Base-by-base conservation (phyloP, 2,329 filamentous ascomycete genomes). In the Nigrospora osmanthi region DNA sequence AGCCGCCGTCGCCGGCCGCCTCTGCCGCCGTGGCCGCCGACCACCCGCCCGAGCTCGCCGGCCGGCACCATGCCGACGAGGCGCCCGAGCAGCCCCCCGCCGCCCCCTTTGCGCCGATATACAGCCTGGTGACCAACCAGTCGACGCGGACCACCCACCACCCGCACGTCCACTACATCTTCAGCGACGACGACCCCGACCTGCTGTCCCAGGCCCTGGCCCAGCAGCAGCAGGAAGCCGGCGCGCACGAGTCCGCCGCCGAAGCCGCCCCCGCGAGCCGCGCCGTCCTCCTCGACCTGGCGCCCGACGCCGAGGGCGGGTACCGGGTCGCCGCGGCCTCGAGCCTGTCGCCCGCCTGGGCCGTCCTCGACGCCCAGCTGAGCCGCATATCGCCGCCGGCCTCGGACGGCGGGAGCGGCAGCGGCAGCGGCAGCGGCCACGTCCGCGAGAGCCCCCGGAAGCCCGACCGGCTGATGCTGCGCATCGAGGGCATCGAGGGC, bases 111-210 rank as follows among this genome's bases (percentile, higher is more conserved):
- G 75, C 81, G 38, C 87, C 89, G 3, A 85, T 95, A 70, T 96
- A 95, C 70, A 85, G 88, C 1, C 72, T 96, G 36, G 74, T 97
- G 52, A 81, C 87, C 58, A 89, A 95, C 63, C 68, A 76, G 11
- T 76, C 80, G n/a, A 83, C 79, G 10, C 76, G 80, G 55, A 79
- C 87, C 38, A 86, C 88, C 49, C 76, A 88, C 56, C 90, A 97
- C 61, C 93, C 91, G 2, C 81, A 80, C 43, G 81, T 95, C 2
- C 89, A 91, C 68, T 97, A 97, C 68, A 78, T 97, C 58, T 97
- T 98, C 69, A 80, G 80, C 54, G 90, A 97, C 64, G 93, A 97
- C 65, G 89, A 96, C 59, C 78, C 82, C 2, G 85, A 90, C 39
- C 70, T 86, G 38, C 71, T 95, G 34, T 85, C 85, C 1, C 75